Percentiles rank a stretch among this genome's conserved stretches.
Evolutionary conservation across 169 alveolate species (phyloP).

Genomic region (Eimeria zaria): DNA sequence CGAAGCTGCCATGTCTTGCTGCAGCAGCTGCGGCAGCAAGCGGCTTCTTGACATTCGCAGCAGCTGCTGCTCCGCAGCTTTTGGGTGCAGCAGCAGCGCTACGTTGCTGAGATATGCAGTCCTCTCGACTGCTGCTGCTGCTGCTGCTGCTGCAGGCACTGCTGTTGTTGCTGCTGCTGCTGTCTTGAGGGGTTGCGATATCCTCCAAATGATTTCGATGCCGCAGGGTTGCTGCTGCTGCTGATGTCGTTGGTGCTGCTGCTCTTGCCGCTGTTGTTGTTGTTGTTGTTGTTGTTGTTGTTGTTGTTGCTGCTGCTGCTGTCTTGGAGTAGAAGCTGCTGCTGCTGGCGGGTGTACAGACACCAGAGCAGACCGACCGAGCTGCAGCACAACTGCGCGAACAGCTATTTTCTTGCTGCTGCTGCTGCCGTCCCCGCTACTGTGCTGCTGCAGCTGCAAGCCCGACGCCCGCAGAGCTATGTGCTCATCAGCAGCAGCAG

Average conservation of each 20-base stretch:
- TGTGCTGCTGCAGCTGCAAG: constrained; percentile 58
- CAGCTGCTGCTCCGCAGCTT: constrained; percentile 71
- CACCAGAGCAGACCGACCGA: constrained; percentile 27
- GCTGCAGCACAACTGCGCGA: constrained; percentile 3
- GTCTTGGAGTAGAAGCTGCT: neutral
- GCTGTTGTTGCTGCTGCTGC: constrained; percentile 31
- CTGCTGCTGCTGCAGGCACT: constrained; percentile 10
- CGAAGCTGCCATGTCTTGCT: neutral
- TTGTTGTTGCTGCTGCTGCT: constrained; percentile 24
- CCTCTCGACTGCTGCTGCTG: constrained; percentile 43
- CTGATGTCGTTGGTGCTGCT: constrained; percentile 25
- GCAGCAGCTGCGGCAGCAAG: constrained; percentile 43
- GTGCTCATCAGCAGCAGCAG: constrained; percentile 9
- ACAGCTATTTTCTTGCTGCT: constrained; percentile 28
- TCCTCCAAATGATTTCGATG: constrained; percentile 24
- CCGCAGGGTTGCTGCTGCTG: constrained; percentile 36
- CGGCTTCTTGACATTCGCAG: constrained; percentile 4
- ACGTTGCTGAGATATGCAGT: constrained; percentile 41
- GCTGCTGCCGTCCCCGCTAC: constrained; percentile 49
- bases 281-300: constrained; percentile 32
- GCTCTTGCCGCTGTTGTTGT: neutral
- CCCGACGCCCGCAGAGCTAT: constrained; percentile 47
- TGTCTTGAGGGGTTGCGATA: neutral
- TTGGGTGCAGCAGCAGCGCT: constrained; percentile 63
- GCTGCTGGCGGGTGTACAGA: constrained; percentile 51